These are phyloP conservation scores for Crataegus laevigata DNA, from an alignment of 306 rosid genomes.

Conservation along the genomic window DNA sequence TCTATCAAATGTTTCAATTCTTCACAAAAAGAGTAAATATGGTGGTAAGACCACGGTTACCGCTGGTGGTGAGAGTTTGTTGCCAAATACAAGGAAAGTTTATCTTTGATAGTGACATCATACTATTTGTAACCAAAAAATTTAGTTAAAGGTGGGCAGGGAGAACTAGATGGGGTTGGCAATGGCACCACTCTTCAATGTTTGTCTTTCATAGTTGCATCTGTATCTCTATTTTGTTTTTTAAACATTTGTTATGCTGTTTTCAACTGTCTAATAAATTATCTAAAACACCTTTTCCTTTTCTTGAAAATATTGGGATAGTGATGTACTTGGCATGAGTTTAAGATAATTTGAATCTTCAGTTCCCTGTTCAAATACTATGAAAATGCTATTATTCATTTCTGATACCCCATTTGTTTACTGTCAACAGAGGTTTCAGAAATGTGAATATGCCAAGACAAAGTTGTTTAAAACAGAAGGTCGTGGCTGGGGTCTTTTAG, in stretches of 20 bases:
- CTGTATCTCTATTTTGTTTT: background rate
- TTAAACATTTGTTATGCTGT: background rate
- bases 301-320: background rate
- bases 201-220: background rate
- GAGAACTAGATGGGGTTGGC: background rate
- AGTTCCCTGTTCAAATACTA: slow-evolving; percentile 3
- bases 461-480: slow-evolving; percentile 84
- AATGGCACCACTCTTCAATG: background rate
- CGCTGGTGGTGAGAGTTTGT: background rate
- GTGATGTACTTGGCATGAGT: background rate
- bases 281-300: background rate
- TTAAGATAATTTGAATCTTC: background rate
- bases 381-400: slow-evolving; percentile 6
- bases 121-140: background rate
- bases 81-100: background rate
- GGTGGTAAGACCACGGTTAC: background rate
- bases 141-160: background rate
- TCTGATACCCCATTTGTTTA: slow-evolving; percentile 19
- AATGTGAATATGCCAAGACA: slow-evolving; percentile 77
- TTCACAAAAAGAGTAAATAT: background rate
- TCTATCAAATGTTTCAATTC: background rate
- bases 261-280: background rate
- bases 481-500: slow-evolving; percentile 93
- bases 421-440: slow-evolving; percentile 73
- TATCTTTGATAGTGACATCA: background rate